These are phyloP conservation scores for Sporothrix protearum DNA, from an alignment of 2,329 filamentous ascomycete species.

Conservation along the genomic window DNA sequence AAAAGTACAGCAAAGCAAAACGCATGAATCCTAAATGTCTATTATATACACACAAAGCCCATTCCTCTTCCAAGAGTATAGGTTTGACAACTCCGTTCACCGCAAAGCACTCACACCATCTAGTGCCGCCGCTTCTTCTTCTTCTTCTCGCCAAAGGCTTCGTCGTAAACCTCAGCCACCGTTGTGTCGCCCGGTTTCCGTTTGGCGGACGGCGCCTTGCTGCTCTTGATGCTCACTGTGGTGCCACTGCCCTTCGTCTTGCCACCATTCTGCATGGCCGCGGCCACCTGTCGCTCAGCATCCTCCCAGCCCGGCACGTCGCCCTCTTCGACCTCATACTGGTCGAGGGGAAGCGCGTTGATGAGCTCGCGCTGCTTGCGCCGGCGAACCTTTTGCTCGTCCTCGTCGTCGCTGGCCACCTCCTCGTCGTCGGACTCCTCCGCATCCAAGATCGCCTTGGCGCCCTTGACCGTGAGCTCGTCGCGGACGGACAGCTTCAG, in stretches of 20 bases:
- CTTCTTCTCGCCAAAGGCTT: constrained; percentile 50
- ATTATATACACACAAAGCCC: constrained; percentile 19
- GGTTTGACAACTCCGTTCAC: background rate
- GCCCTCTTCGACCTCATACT: constrained; percentile 64
- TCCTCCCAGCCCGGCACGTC: constrained; percentile 61
- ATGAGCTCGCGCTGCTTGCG: constrained; percentile 76
- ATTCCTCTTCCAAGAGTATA: background rate
- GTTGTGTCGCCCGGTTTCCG: constrained; percentile 61
- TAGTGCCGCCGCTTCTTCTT: constrained; percentile 44
- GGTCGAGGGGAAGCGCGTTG: constrained; percentile 82
- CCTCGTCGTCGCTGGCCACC: constrained; percentile 69
- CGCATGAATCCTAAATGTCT: constrained; percentile 11
- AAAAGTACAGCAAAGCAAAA: background rate
- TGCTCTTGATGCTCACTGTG: constrained; percentile 78
- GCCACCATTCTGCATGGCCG: constrained; percentile 42
- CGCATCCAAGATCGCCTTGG: constrained; percentile 41
- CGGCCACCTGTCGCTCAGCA: constrained; percentile 71
- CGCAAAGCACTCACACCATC: constrained; percentile 31
- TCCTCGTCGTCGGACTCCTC: constrained; percentile 66
- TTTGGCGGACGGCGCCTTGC: constrained; percentile 57
- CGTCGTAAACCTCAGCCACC: constrained; percentile 60
- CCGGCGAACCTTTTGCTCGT: constrained; percentile 65
- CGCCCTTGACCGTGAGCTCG: constrained; percentile 58
- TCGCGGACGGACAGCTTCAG: constrained; percentile 70
- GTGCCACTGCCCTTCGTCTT: constrained; percentile 48